These are phyloP conservation scores for Populus davidiana DNA, from an alignment of 345 rosid species.

Conservation along the genomic window DNA sequence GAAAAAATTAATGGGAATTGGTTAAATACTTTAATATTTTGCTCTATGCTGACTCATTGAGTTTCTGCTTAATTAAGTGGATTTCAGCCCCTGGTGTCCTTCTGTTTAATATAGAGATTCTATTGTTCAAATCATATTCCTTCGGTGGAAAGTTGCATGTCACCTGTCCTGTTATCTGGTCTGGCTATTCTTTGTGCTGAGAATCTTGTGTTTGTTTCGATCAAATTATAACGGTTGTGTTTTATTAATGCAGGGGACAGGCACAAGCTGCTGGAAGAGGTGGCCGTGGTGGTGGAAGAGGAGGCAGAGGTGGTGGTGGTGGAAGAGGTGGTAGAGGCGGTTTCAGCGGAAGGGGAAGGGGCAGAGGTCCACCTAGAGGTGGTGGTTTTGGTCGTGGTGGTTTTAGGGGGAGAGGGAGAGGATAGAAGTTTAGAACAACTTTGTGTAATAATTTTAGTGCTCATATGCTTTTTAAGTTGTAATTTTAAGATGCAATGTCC, in stretches of 20 bases:
- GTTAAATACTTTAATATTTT: background rate
- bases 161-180: background rate
- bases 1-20: background rate
- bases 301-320: slow-evolving; percentile 17
- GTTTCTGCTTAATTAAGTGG: background rate
- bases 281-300: slow-evolving; percentile 23
- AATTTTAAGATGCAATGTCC: slow-evolving; percentile 6
- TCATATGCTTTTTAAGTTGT: slow-evolving; percentile 13
- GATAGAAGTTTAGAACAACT: slow-evolving; percentile 30
- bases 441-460: slow-evolving; percentile 19
- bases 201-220: background rate
- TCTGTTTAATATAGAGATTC: background rate
- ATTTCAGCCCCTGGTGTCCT: background rate
- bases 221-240: background rate
- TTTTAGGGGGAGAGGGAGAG: slow-evolving; percentile 69
- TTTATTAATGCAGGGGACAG: slow-evolving; percentile 20
- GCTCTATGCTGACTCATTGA: background rate
- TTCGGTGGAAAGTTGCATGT: background rate
- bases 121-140: background rate
- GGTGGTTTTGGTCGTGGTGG: slow-evolving; percentile 63
- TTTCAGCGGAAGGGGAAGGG: slow-evolving; percentile 58
- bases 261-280: slow-evolving; percentile 18
- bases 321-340: slow-evolving; percentile 33
- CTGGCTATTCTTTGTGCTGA: background rate
- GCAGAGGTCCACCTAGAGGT: slow-evolving; percentile 61